Evolutionary conservation across 139 green algal species (phyloP), one percentile per base, ranked within the genome.

Genomic region (Micromonas pusilla): DNA sequence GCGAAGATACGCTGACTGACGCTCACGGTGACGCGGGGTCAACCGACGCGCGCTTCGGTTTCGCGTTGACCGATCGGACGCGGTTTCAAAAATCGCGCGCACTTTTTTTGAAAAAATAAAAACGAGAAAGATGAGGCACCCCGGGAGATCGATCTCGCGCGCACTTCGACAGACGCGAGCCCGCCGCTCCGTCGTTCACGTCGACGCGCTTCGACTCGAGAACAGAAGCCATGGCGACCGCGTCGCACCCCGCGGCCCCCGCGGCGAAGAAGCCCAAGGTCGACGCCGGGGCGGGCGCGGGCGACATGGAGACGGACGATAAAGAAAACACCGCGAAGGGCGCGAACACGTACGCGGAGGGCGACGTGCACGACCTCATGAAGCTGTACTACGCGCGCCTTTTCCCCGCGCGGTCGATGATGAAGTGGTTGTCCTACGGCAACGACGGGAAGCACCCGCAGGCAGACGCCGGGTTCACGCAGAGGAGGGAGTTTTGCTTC

Each of bases 401-500:
- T 38, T 73, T 67, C 37, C 80, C 52, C 2, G 21, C 54, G 26
- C 23, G 75, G 19, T 1, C 28, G 19, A 89, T 97, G 76, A 91
- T 54, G 19, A 91, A 90, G 64, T 97, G 93, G 93, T 88, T 97
- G 3, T 83, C 80, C 1, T 97, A 97, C 73, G 93, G 93, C 34
- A 94, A 97, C 70, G 93, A 96, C 74, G 76, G 82, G 78, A 93
- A 90, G 76, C 91, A 96, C 74, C 80, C 89, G 0, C 83, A 88
- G 64, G 88, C 88, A 5, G 91, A 97, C n/a, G 45, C 38, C 9
- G 30, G 28, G 39, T 78, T 54, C 81, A 91, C 94, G 76, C 84
- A 87, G 64, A 83, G 87, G 0, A 84, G 96, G 0, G 96, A 99
- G 82, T 96, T 99, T 66, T 98, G 93, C 87, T 99, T 98, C 87